These are phyloP conservation scores for Spinacia oleracea DNA, from an alignment of 179 eudicot species.

Conservation along the genomic window DNA sequence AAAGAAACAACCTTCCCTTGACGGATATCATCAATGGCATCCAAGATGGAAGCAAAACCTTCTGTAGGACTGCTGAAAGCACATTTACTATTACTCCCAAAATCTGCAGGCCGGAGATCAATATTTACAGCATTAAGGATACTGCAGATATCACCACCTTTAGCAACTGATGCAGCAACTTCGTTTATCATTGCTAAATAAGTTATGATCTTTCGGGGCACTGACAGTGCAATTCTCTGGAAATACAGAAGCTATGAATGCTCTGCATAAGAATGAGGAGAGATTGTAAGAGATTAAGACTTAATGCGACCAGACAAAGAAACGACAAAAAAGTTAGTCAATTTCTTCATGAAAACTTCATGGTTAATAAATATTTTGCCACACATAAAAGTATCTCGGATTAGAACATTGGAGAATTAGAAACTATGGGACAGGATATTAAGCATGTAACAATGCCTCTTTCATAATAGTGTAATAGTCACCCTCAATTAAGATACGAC, in stretches of 20 bases:
- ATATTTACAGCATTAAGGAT: neutral
- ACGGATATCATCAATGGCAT: constrained; percentile 82
- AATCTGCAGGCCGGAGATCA: neutral
- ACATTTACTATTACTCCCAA: neutral
- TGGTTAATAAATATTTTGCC: neutral
- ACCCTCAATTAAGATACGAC: too few species aligned
- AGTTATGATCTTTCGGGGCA: neutral
- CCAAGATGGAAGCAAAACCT: constrained; percentile 70
- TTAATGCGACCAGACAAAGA: neutral
- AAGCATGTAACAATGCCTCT: too few species aligned
- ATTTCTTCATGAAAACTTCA: neutral
- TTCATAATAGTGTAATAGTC: too few species aligned
- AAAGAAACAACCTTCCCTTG: constrained; percentile 63
- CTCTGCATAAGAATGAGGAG: neutral
- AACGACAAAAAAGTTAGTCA: too few species aligned
- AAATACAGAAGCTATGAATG: neutral
- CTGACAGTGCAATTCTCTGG: neutral
- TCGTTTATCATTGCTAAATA: neutral
- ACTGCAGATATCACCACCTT: constrained; percentile 3
- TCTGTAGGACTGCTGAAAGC: neutral
- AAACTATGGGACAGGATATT: too few species aligned
- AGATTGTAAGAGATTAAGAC: neutral
- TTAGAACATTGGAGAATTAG: too few species aligned
- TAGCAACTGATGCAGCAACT: neutral
- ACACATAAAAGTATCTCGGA: too few species aligned